Evolutionary conservation across 192 early-diverging fungal species (phyloP), one percentile per base, ranked within the genome.

Genomic region (Coemansia sp.): DNA sequence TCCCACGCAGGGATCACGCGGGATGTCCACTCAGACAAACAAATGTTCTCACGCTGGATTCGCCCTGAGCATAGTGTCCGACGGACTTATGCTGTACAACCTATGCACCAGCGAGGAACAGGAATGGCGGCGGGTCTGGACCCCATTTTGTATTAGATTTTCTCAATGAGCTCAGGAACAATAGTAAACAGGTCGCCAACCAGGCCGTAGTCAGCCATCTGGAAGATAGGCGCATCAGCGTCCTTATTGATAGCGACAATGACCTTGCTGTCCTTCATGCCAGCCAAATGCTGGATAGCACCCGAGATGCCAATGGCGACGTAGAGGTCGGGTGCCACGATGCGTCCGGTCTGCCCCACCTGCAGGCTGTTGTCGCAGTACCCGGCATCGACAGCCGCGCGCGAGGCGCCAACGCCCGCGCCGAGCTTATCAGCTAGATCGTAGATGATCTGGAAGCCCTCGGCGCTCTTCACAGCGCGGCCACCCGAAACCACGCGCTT

Each of bases 181-280:
- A 90, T 90, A 66, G 89, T 91, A 84, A 97, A 96, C 75, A 99
- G 84, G 78, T 99, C 97, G 35, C 89, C 94, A 54, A 97, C 95
- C 44, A 99, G 86, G 45, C 97, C 97, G 74, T 94, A 95, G 83
- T 99, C 97, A 31, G 97, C 91, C 50, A 99, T 91, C 85, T 93
- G 92, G 92, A 99, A 99, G 57, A 99, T 99, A 37, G 97, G 97
- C 29, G 94, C 95, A 68, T 99, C 97, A 21, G 94, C 86, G 69
- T 99, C 97, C 86, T 94, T 97, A 91, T 99, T 99, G 84, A 99
- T 97, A 62, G 94, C 93, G 39, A 95, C 97, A 86, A 99, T 99
- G 50, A 89, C 89, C 89, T 99, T 99, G 84, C 93, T 95, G 75
- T 99, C 97, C 85, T 99, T 99, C 96, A 98, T 98, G 74, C 96